Evolutionary conservation across 148 eudicot genomes (phyloP).

Genomic region (Pouteria glomerata): DNA sequence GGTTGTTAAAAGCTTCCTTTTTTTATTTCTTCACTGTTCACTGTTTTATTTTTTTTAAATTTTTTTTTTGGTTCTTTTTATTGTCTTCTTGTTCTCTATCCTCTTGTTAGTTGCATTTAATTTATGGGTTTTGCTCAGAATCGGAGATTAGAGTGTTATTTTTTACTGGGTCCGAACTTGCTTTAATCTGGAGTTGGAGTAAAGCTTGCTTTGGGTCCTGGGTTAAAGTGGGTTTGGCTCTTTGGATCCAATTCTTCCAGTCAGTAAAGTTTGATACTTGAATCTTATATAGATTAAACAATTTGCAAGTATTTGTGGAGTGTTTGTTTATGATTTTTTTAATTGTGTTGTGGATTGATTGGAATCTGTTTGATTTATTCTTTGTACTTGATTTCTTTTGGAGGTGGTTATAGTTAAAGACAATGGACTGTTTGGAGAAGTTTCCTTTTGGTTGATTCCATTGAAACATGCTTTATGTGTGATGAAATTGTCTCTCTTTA

Average conservation of each 20-base stretch:
- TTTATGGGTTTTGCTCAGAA: constrained; percentile 3
- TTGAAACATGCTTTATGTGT: not conserved
- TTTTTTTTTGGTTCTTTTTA: no score
- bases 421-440: not conserved
- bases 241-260: not conserved
- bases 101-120: not conserved
- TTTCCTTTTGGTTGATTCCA: constrained; percentile 2
- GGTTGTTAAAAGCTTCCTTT: constrained; percentile 7
- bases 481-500: not conserved
- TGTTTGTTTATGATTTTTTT: not conserved
- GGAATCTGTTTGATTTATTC: not conserved
- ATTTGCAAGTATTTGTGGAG: not conserved
- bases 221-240: constrained; percentile 1
- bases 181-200: not conserved
- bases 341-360: not conserved
- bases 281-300: not conserved
- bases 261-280: not conserved
- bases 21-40: not conserved
- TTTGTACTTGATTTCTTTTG: not conserved
- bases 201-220: not conserved
- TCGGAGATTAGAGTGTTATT: not conserved
- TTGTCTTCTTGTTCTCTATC: not conserved
- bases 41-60: not conserved
- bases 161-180: constrained; percentile 4
- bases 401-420: not conserved